Evolutionary conservation across 495 filamentous ascomycete species (phyloP).

Genomic region (Penicillium longicatenatum): DNA sequence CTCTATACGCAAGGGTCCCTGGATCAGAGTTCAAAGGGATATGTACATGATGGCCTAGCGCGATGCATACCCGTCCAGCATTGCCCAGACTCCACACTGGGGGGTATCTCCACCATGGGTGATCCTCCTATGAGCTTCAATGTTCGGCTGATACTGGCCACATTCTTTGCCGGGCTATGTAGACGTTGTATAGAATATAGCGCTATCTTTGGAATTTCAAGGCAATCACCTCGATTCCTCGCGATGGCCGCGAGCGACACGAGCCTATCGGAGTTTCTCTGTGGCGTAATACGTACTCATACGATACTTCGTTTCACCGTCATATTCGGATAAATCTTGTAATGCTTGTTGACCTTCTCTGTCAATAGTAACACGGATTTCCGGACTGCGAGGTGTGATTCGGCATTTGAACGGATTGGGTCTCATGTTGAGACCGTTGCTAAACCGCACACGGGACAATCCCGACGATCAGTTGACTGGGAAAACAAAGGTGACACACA

Average conservation of each 20-base stretch:
- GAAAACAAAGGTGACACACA: background rate
- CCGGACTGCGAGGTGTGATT: slow-evolving; percentile 41
- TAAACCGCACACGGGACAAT: slow-evolving; percentile 11
- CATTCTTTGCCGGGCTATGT: slow-evolving; percentile 2
- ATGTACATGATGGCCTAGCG: background rate
- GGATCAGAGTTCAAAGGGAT: background rate
- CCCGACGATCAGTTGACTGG: slow-evolving; percentile 11
- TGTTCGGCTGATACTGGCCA: slow-evolving; percentile 1
- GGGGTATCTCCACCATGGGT: background rate
- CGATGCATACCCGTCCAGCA: background rate
- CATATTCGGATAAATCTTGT: slow-evolving; percentile 52
- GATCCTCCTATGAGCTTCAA: background rate
- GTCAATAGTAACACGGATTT: slow-evolving; percentile 54
- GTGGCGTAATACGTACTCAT: slow-evolving; percentile 55
- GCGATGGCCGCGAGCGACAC: background rate
- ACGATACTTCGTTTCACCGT: slow-evolving; percentile 59
- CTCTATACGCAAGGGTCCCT: background rate
- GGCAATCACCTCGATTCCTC: background rate
- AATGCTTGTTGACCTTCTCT: slow-evolving; percentile 56
- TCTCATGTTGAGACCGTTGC: slow-evolving; percentile 43
- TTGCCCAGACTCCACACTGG: background rate
- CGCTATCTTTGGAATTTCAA: background rate
- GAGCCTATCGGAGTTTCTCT: slow-evolving; percentile 24
- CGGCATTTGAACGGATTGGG: slow-evolving; percentile 38
- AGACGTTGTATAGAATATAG: background rate